Evolutionary conservation across 495 filamentous ascomycete species (phyloP), one percentile per base, ranked within the genome.

Genomic region (Tuber calosporum): DNA sequence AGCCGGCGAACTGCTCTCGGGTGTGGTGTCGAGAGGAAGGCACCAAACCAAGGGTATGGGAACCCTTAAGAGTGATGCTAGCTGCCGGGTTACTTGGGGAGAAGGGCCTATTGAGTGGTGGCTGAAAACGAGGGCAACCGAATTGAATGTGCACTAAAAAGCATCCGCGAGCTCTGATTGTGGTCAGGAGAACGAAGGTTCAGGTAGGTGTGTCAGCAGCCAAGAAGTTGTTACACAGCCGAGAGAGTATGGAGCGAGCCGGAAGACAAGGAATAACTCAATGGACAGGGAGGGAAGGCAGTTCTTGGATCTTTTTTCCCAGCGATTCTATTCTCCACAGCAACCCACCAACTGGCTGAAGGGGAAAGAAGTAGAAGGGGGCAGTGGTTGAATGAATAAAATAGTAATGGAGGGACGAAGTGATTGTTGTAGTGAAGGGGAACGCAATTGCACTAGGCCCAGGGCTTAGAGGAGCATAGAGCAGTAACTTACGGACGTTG

Each of bases 151-250:
- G 53, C 53, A 62, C 26, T 34, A 77, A 77, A 69, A 78, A 71
- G 69, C 75, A 78, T 77, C 70, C 76, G 76, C 76, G 71, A 72
- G 66, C 70, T 73, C 73, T 77, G 58, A 73, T 45, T 73, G 75
- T 70, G 75, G 62, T 78, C 76, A 78, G 76, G 76, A 78, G 76
- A 77, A 48, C 67, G 76, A 69, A 38, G 74, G 75, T 78, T 73
- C 75, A 78, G 76, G 71, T 71, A 78, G 76, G 75, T 78, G 75
- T 78, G 76, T 73, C 76, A 77, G 75, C 76, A 69, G 68, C 70
- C 58, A 68, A 77, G 68, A 71, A 68, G 74, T 58, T 68, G 76
- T 78, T 78, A 77, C 76, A 78, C 76, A 73, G 53, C 66, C 36
- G 70, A 73, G 74, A 71, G 71, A 78, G 70, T 78, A 67, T 78